Conservation (phyloP, 768 basidiomycete genomes). For the Steccherinum ochraceum region DNA sequence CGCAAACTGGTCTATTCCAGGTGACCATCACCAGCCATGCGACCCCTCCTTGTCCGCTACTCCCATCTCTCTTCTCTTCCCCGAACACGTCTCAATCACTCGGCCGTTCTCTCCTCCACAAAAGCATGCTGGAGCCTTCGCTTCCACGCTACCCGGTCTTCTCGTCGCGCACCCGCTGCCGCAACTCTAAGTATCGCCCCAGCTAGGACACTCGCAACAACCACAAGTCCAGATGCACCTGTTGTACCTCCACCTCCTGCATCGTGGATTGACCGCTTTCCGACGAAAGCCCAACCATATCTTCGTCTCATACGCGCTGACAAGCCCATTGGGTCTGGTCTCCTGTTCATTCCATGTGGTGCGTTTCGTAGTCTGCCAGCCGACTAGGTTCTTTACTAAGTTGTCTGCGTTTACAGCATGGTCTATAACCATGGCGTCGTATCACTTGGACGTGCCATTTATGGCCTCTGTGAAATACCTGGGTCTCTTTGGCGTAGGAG, state of each 20-base stretch:
- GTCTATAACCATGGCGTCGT: constrained; percentile 97
- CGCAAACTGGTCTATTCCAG: no score
- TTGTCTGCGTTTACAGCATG: constrained; percentile 58
- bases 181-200: no score
- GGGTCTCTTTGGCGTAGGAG: constrained; percentile 81
- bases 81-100: background rate
- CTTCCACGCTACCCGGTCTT: background rate
- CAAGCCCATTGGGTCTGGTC: constrained; percentile 91
- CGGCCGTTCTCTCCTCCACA: background rate
- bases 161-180: background rate
- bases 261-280: constrained; percentile 67
- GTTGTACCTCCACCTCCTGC: constrained; percentile 15
- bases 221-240: constrained; percentile 7
- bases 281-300: constrained; percentile 64
- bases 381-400: background rate
- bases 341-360: constrained; percentile 96
- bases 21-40: no score
- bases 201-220: no score
- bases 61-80: background rate
- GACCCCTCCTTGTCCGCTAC: background rate
- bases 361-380: constrained; percentile 22
- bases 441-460: constrained; percentile 62
- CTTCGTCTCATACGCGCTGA: constrained; percentile 83
- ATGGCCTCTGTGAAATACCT: constrained; percentile 70
- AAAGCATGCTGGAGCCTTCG: background rate